A percentile compares a stretch with the other conserved stretches of the same genome.
These are phyloP conservation scores for Spathaspora arborariae DNA, from an alignment of 805 yeast genomes.

Conservation along the genomic window DNA sequence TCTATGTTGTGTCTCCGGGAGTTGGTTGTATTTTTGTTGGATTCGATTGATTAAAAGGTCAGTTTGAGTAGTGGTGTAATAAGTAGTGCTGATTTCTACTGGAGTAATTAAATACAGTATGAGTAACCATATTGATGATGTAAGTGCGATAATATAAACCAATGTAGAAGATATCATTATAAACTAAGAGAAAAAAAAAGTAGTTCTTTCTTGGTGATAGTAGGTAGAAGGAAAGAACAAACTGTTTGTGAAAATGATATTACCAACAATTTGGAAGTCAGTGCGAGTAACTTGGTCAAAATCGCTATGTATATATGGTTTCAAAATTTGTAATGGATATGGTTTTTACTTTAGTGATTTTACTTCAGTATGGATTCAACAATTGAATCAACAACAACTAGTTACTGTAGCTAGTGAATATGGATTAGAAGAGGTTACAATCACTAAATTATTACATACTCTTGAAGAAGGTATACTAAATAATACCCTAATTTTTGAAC, in stretches of 20 bases:
- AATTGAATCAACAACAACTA: slow-evolving; percentile 12
- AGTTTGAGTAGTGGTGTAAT: not conserved
- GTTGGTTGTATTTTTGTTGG: not conserved
- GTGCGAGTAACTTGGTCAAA: not conserved
- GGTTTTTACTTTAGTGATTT: slow-evolving; percentile 24
- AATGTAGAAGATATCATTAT: not conserved
- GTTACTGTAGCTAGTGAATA: slow-evolving; percentile 14
- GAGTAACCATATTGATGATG: not conserved
- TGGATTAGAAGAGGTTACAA: slow-evolving; percentile 18
- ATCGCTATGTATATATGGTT: slow-evolving; percentile 14
- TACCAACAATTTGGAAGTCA: slow-evolving; percentile 13
- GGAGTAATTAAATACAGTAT: not conserved
- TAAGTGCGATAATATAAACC: not conserved
- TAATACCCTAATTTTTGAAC: not conserved
- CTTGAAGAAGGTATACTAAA: not conserved
- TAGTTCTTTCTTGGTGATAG: too few species aligned
- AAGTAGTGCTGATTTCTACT: not conserved
- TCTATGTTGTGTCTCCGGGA: not conserved
- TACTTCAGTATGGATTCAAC: slow-evolving; percentile 24
- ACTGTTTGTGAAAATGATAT: too few species aligned
- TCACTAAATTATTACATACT: not conserved
- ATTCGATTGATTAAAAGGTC: slow-evolving; percentile 7
- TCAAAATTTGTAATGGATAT: slow-evolving; percentile 12
- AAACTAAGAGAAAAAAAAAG: not conserved
- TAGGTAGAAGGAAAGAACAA: too few species aligned